These are phyloP conservation scores for Bertia moriformis DNA, from an alignment of 2,329 filamentous ascomycete genomes.

Conservation along the genomic window DNA sequence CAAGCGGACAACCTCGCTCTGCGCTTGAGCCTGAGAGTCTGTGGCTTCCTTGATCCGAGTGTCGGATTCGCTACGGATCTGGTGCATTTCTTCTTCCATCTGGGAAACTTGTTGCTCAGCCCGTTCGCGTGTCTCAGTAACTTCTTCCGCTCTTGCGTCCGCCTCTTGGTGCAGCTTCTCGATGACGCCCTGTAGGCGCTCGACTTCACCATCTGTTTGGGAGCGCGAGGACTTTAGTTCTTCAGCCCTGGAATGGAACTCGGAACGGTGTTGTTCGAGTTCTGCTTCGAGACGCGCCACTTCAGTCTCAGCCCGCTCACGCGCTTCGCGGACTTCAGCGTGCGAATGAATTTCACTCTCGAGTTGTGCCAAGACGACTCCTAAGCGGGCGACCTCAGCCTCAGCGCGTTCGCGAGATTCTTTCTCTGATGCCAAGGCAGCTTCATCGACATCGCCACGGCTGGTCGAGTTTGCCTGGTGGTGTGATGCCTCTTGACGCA, in stretches of 20 bases:
- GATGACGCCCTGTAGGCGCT: background rate
- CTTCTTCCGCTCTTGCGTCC: background rate
- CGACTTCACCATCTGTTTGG: background rate
- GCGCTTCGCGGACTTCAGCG: background rate
- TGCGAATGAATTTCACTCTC: background rate
- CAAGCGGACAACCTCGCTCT: background rate
- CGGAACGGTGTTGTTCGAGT: background rate
- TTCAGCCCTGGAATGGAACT: too few relatives aligned
- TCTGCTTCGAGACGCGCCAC: background rate
- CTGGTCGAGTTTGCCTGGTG: background rate
- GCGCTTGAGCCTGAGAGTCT: background rate
- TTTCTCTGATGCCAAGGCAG: background rate
- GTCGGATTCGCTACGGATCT: background rate
- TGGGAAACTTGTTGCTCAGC: background rate
- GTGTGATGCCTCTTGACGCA: background rate
- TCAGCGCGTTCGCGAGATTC: background rate
- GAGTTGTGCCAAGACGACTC: background rate
- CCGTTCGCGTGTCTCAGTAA: background rate
- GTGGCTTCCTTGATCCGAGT: background rate
- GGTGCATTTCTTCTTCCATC: background rate
- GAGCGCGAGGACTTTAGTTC: background rate
- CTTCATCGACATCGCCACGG: background rate
- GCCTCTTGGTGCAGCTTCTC: background rate
- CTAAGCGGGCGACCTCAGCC: background rate
- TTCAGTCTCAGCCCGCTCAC: background rate